These are phyloP conservation scores for Fusarium temperatum DNA, from an alignment of 2,329 filamentous ascomycete genomes.

Conservation along the genomic window DNA sequence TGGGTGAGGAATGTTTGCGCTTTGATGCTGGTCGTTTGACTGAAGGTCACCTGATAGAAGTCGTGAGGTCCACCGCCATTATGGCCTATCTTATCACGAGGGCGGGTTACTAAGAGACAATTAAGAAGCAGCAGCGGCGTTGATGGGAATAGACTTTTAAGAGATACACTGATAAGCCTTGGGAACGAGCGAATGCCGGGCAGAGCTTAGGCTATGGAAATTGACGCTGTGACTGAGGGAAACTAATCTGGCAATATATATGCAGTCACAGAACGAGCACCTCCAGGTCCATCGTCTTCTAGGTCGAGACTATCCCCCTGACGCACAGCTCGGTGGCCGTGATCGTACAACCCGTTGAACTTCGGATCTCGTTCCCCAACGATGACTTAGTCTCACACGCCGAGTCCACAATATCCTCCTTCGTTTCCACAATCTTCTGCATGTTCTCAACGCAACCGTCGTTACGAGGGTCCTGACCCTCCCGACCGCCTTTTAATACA, in stretches of 20 bases:
- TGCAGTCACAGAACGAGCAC: fast-evolving
- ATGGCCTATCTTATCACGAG: too few relatives aligned
- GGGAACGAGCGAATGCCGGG: background rate
- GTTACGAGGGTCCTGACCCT: too few relatives aligned
- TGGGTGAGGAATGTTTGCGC: too few relatives aligned
- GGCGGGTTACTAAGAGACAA: too few relatives aligned
- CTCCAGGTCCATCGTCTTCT: background rate
- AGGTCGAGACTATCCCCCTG: background rate
- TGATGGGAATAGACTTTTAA: fast-evolving
- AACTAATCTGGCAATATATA: background rate
- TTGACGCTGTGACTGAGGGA: background rate
- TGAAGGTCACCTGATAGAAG: too few relatives aligned
- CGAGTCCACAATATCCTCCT: background rate
- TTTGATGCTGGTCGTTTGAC: too few relatives aligned
- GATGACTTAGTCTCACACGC: fast-evolving
- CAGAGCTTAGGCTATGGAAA: background rate
- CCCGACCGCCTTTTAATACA: background rate
- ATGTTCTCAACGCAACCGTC: background rate
- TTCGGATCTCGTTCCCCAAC: background rate
- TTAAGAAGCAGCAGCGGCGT: too few relatives aligned
- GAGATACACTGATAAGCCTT: background rate
- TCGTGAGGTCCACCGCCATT: too few relatives aligned
- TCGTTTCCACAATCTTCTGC: background rate
- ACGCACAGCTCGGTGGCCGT: fast-evolving
- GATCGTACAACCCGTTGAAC: background rate